phyloP scores from a whole-genome alignment of 345 rosid species.

The Acer saccharum region DNA sequence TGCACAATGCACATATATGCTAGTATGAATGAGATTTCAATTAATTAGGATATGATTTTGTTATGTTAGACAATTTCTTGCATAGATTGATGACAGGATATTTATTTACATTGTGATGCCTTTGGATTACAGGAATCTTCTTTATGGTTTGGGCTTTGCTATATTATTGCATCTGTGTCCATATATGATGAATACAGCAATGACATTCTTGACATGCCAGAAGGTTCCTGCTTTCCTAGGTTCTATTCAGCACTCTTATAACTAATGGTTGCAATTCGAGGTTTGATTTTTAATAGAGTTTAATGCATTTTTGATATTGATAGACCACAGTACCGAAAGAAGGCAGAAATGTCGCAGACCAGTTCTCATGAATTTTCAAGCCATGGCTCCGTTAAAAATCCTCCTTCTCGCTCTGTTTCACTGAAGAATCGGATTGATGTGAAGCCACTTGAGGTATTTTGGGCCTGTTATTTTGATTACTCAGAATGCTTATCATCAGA shows the following conservation, averaged over 20 bases:
- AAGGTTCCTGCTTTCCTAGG: constrained; percentile 96
- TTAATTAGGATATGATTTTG: background rate
- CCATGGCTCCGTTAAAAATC: constrained; percentile 49
- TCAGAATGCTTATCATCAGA: background rate
- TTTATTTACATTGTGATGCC: constrained; percentile 8
- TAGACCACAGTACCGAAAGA: constrained; percentile 61
- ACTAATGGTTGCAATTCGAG: background rate
- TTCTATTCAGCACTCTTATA: constrained; percentile 22
- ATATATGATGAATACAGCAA: constrained; percentile 93
- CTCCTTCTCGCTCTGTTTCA: constrained; percentile 53
- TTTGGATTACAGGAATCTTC: constrained; percentile 74
- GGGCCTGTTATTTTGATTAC: background rate
- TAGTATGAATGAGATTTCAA: background rate
- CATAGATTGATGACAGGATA: background rate
- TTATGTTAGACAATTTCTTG: constrained; percentile 2
- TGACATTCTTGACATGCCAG: constrained; percentile 85
- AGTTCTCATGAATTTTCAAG: constrained; percentile 44
- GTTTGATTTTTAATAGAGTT: constrained; percentile 6
- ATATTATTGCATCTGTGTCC: constrained; percentile 71
- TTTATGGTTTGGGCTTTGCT: constrained; percentile 85
- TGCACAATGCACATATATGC: too few species aligned
- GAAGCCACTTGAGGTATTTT: constrained; percentile 75
- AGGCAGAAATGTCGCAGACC: constrained; percentile 29
- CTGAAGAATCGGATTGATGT: constrained; percentile 59
- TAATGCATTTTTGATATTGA: constrained; percentile 20